Base-by-base conservation (phyloP, 495 filamentous ascomycete genomes). In the Aspergillus steynii region DNA sequence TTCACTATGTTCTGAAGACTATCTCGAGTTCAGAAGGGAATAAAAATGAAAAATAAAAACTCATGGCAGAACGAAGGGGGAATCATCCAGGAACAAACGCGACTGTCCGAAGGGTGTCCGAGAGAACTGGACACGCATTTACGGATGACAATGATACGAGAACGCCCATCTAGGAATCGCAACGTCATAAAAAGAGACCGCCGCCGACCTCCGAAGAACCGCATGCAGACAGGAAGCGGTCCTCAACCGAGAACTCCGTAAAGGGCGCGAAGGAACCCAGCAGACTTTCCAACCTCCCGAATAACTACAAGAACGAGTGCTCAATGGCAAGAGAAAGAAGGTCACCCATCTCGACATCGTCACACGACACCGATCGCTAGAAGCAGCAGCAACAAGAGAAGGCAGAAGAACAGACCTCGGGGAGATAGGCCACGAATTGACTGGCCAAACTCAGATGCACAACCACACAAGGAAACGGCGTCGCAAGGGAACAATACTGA, bases 21-120 rank as follows among this genome's bases (percentile, higher is more conserved):
- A 42, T 42, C 37, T 42, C 37, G 9, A 42, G 37, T 8, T 42
- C 20, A 20, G 20, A 20, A 25, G 20, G 20, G 54, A 58, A 56
- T 62, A 63, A 31, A 55, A 53, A 60, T 59, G 31, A 58, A 32
- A 53, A 49, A 50, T 31, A 10, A 48, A 29, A 60, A 53, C 56
- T 45, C 56, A 55, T 56, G 49, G 58, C 52, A 51, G 57, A 58
- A 60, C 56, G 62, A 68, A 68, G 57, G 69, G 73, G 71, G 69
- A 76, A 76, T 74, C 73, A 76, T 71, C 68, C 68, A 61, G 60
- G 59, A 68, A 52, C 66, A 63, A 61, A 68, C 52, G 60, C 53
- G 59, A 61, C 53, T 34, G 42, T 27, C 20, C 26, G 15, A 42
- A 45, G 34, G 46, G 15, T 26, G 2, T 55, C 3, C 25, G 37